phyloP scores from a whole-genome alignment of 768 basidiomycete genomes.

The Mycena galericulata region DNA sequence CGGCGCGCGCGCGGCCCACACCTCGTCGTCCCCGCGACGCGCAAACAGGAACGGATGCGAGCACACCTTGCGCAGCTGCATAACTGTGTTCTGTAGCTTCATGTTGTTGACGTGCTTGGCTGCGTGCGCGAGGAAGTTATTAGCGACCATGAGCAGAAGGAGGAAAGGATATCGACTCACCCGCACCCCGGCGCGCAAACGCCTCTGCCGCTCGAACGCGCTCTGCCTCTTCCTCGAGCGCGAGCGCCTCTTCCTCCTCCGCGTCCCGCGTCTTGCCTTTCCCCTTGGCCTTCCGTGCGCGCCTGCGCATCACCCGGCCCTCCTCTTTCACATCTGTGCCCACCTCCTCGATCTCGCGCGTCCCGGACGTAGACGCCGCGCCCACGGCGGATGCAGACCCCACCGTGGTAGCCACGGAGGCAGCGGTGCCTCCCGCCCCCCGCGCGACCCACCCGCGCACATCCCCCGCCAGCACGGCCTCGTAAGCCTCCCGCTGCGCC shows the following conservation, averaged over 20 bases:
- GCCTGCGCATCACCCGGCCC: conserved; percentile 49
- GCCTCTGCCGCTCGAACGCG: conserved; percentile 62
- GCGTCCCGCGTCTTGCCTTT: conserved; percentile 36
- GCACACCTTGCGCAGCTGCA: conserved; percentile 98
- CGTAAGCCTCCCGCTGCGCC: conserved; percentile 87
- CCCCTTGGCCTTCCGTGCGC: conserved; percentile 51
- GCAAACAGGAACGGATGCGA: conserved; percentile 92
- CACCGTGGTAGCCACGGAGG: conserved; percentile 41
- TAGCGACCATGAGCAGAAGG: not conserved
- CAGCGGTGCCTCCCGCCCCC: conserved; percentile 42
- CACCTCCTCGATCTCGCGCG: conserved; percentile 21
- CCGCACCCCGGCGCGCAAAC: conserved; percentile 67
- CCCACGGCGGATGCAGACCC: not conserved
- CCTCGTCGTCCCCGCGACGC: conserved; percentile 18
- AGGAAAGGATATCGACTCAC: no score
- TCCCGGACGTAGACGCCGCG: not conserved
- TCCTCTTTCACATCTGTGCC: conserved; percentile 33
- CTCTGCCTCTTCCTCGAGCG: conserved; percentile 46
- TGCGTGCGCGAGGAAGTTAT: conserved; percentile 41
- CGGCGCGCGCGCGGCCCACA: not conserved
- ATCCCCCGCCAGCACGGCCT: conserved; percentile 78
- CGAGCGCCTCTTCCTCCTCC: conserved; percentile 33
- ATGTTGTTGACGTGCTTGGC: conserved; percentile 91
- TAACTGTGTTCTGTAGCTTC: conserved; percentile 93
- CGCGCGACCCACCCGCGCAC: conserved; percentile 73